Evolutionary conservation across 2,329 filamentous ascomycete genomes (phyloP), one percentile per base, ranked within the genome.

Genomic region (Fusarium pseudoanthophilum): DNA sequence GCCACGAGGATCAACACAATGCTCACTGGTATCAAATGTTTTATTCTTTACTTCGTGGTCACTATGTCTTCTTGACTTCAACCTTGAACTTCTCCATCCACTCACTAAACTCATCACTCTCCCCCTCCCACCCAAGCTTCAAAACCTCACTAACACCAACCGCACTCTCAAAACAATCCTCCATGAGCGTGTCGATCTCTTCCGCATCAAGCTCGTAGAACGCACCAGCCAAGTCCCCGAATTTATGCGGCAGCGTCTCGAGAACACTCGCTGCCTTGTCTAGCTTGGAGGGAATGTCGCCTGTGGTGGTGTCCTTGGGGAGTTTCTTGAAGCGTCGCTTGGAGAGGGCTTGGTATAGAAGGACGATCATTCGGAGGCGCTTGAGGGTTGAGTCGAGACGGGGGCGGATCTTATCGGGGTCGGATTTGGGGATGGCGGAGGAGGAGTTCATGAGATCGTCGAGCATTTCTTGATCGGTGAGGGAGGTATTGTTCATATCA

Each of bases 21-120:
- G 30, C n/a, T 40, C 36, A 26, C 20, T 5, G 83, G 87, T 21
- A 26, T 11, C n/a, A 21, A 32, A 24, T 42, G 11, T 18, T 67
- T 64, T 32, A 46, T 43, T 39, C 3, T 60, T 26, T 15, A 14
- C 16, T n/a, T 13, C 13, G 11, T 11, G 18, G 3, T 18, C 15
- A n/a, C 37, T 67, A 75, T 2, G 60, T 26, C 78, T 87, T 87
- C 71, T 85, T 87, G 20, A 90, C 85, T 72, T 88, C 85, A 37
- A 80, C 77, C 77, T 86, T 85, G 72, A 90, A 90, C 70, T 86
- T 88, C 16, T 84, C 85, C n/a, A 87, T 90, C 95, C 95, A 97
- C 21, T 88, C 85, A 1, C 91, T 92, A 78, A 97, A 97, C 77
- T 92, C 93, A 77, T 97, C 95, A 24, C 88, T 86, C 52, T 87